These are phyloP conservation scores for Trematosphaeria pertusa DNA, from an alignment of 2,329 filamentous ascomycete species.

Conservation along the genomic window DNA sequence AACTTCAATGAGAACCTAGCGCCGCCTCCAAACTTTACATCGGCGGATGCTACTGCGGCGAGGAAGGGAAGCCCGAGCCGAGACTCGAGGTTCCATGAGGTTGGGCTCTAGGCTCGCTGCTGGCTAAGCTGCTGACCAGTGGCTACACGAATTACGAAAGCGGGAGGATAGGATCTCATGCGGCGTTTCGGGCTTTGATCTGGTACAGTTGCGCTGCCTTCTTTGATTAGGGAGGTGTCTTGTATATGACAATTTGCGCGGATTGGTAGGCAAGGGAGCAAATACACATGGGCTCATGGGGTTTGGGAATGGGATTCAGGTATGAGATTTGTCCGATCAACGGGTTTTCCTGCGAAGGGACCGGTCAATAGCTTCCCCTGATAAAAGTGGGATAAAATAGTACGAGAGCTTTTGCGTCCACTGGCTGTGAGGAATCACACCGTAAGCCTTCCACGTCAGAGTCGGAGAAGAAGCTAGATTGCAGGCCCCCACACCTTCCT, in stretches of 20 bases:
- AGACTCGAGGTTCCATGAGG: conserved; percentile 44
- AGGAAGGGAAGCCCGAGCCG: conserved; percentile 39
- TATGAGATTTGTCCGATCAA: no score
- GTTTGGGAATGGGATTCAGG: conserved; percentile 4
- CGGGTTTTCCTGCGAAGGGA: no score
- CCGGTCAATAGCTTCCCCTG: no score
- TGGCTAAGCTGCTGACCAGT: background rate
- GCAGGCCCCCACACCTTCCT: no score
- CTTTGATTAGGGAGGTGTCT: no score
- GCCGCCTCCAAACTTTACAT: conserved; percentile 49
- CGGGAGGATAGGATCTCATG: background rate
- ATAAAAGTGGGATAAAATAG: no score
- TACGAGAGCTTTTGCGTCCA: no score
- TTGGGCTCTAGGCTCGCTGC: conserved; percentile 29
- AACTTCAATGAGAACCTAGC: conserved; percentile 55
- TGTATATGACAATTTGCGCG: conserved; percentile 1
- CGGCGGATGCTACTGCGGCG: conserved; percentile 23
- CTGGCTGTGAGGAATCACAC: no score
- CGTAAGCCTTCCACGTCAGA: no score
- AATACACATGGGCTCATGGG: conserved; percentile 11
- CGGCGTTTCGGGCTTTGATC: background rate
- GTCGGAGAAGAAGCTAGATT: no score
- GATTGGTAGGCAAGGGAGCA: conserved; percentile 3
- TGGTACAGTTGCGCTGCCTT: background rate
- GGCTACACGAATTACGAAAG: conserved; percentile 1